Evolutionary conservation across 371 early-diverging fungal genomes (phyloP), one percentile per base, ranked within the genome.

Genomic region (Fennellomyces sp.): DNA sequence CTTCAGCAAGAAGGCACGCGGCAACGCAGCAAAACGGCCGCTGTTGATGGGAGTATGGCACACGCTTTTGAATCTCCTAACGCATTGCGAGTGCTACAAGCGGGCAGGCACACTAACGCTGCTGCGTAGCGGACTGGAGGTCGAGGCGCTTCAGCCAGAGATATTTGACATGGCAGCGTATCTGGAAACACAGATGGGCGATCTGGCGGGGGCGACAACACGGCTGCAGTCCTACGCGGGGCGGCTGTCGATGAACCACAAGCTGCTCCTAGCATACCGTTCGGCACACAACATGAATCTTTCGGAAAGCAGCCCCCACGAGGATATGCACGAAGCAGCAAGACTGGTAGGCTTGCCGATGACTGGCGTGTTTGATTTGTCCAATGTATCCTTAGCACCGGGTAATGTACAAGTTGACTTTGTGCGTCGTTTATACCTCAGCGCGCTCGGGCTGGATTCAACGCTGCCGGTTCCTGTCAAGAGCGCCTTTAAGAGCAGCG

Each of bases 1-100:
- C 31, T 73, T 73, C 52, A 52, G 63, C 5, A 61, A 63, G 8
- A 63, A 62, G 26, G 67, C 71, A 1, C 51, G 64, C 13, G 58
- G 52, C 11, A 64, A 73, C 58, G 47, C 51, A 5, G 38, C 58
- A 5, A 62, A 64, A 42, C 68, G 69, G 8, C 76, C 76, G 5
- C 47, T 73, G 3, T 39, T 76, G 36, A 60, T 76, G 21, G 71
- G 67, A 10, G 67, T 61, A 1, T 58, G 68, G 59, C 64, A 65
- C 25, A 76, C 76, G 0, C 38, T 76, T 11, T 42, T 66, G 17
- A 61, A 62, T 17, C 60, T 76, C n/a, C 33, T 73, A 15, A 41
- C 64, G 4, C 58, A 60, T 38, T 63, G 51, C 8, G 61, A 66
- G 1, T 61, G 71, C 26, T 76, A 76, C 53, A 66, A 67, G 28